These are phyloP conservation scores for Heritiera littoralis DNA, from an alignment of 345 rosid species.

Conservation along the genomic window DNA sequence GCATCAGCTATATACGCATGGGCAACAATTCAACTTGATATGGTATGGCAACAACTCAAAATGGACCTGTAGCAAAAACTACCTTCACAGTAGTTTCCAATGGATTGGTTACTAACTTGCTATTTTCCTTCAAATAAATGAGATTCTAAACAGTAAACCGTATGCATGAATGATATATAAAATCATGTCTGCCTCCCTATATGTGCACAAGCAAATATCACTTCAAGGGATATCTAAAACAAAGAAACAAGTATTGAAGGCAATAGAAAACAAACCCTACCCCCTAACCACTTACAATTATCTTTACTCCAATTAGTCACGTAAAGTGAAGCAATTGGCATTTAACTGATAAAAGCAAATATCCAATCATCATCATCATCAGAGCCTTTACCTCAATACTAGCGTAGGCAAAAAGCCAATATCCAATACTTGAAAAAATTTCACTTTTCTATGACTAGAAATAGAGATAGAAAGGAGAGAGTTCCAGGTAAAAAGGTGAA, in stretches of 20 bases:
- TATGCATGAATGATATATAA: neutral
- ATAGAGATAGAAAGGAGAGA: neutral
- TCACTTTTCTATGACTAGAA: neutral
- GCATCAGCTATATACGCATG: constrained; percentile 1
- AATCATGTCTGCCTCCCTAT: neutral
- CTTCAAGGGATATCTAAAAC: neutral
- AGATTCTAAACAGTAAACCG: neutral
- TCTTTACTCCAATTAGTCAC: neutral
- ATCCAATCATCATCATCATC: neutral
- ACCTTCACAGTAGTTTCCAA: neutral
- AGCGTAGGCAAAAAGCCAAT: neutral
- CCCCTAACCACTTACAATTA: neutral
- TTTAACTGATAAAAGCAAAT: neutral
- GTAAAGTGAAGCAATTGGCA: neutral
- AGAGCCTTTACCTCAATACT: too few species aligned
- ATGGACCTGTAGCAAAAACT: neutral
- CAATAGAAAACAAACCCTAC: neutral
- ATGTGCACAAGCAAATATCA: neutral
- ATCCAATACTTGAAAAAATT: neutral
- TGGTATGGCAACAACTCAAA: neutral
- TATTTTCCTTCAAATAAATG: neutral
- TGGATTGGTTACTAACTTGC: neutral
- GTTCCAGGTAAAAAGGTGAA: neutral
- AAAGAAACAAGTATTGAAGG: neutral
- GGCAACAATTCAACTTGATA: neutral